These are phyloP conservation scores for Emergomyces africanus DNA, from an alignment of 2,329 filamentous ascomycete species.

Conservation along the genomic window DNA sequence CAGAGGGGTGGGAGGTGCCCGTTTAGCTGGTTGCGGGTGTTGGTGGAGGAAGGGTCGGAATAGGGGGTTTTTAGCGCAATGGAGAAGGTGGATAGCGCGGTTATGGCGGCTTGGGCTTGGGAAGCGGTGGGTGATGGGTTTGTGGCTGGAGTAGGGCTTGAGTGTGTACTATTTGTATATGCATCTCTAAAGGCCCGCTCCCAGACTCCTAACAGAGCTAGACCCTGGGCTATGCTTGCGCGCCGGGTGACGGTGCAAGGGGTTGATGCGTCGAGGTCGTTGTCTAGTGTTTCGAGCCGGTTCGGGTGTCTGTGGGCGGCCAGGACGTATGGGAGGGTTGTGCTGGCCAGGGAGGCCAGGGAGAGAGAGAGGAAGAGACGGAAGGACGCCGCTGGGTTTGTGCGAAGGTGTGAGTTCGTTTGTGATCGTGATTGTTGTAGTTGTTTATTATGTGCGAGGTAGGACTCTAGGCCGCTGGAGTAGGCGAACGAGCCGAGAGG, in stretches of 20 bases:
- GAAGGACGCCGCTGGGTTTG: slow-evolving; percentile 33
- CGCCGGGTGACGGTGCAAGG: slow-evolving; percentile 50
- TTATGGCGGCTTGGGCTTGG: slow-evolving; percentile 14
- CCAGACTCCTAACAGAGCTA: slow-evolving; percentile 48
- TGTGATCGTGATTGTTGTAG: slow-evolving; percentile 7
- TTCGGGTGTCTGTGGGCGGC: slow-evolving; percentile 39
- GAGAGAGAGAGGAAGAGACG: slow-evolving; percentile 45
- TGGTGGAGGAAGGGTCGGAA: not conserved
- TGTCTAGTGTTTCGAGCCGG: slow-evolving; percentile 42
- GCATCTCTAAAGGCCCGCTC: slow-evolving; percentile 38
- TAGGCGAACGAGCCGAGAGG: slow-evolving; percentile 54
- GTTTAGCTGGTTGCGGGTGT: slow-evolving; percentile 18
- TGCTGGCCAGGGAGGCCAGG: slow-evolving; percentile 44
- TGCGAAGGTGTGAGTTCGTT: slow-evolving; percentile 11
- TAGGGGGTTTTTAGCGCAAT: slow-evolving; percentile 22
- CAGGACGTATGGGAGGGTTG: slow-evolving; percentile 48
- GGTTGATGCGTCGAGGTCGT: slow-evolving; percentile 51
- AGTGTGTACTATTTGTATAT: slow-evolving; percentile 7
- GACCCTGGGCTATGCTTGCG: slow-evolving; percentile 48
- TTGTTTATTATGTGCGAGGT: slow-evolving; percentile 43
- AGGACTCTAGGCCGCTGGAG: slow-evolving; percentile 51
- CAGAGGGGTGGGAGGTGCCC: slow-evolving; percentile 51
- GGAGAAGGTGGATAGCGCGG: slow-evolving; percentile 26
- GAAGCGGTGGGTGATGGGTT: not conserved
- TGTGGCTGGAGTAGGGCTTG: not conserved